A percentile compares a stretch with the other conserved stretches of the same genome.
Evolutionary conservation across 257 asterid genomes (phyloP).

Genomic region (Rauvolfia tetraphylla): DNA sequence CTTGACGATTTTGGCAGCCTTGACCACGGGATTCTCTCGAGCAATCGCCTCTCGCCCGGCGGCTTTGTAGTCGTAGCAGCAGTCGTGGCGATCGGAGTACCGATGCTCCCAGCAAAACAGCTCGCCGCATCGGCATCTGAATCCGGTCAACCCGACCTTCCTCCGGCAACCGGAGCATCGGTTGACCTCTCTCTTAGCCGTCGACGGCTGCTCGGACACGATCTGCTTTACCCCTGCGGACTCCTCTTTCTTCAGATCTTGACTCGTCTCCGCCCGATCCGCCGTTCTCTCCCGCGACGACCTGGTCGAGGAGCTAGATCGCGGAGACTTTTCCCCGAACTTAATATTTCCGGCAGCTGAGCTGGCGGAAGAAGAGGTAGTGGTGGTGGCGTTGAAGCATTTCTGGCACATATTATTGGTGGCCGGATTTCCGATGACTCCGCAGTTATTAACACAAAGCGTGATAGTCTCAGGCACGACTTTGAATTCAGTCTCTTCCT

Average conservation of each 20-base stretch:
- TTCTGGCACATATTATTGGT: slow-evolving; percentile 55
- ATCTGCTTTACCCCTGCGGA: background rate
- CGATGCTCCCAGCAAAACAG: slow-evolving; percentile 79
- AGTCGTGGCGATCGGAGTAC: slow-evolving; percentile 88
- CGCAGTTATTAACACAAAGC: slow-evolving; percentile 66
- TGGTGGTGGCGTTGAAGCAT: slow-evolving; percentile 45
- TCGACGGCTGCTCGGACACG: slow-evolving; percentile 12
- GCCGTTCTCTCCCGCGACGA: slow-evolving; percentile 33
- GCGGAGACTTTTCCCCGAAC: slow-evolving; percentile 37
- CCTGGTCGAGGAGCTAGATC: slow-evolving; percentile 35
- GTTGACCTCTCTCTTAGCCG: slow-evolving; percentile 55
- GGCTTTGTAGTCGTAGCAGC: slow-evolving; percentile 75
- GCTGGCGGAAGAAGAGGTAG: slow-evolving; percentile 29
- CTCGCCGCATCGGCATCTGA: slow-evolving; percentile 87
- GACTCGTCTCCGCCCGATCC: slow-evolving; percentile 26
- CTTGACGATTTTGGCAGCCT: slow-evolving; percentile 54
- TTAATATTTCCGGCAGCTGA: slow-evolving; percentile 23
- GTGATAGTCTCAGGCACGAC: slow-evolving; percentile 63
- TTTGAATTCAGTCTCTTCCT: slow-evolving; percentile 77
- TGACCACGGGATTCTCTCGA: slow-evolving; percentile 87
- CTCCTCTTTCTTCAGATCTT: slow-evolving; percentile 37
- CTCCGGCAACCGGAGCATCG: slow-evolving; percentile 86
- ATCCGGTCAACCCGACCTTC: slow-evolving; percentile 86
- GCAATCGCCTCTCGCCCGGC: slow-evolving; percentile 79
- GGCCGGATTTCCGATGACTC: slow-evolving; percentile 54